These are phyloP conservation scores for Cajanus cajan DNA, from an alignment of 306 rosid genomes.

Conservation along the genomic window DNA sequence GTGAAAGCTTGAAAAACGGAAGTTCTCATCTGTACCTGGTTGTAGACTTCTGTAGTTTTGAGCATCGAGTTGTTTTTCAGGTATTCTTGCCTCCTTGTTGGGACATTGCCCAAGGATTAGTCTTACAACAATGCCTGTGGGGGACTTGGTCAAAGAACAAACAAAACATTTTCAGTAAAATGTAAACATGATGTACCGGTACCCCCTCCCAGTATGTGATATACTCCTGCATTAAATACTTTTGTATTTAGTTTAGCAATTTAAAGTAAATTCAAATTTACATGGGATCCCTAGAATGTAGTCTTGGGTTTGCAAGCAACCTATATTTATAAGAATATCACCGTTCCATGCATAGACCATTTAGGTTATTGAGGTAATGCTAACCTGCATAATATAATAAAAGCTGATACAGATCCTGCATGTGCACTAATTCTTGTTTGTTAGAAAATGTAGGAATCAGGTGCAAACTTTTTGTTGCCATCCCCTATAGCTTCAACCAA, in stretches of 20 bases:
- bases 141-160: background rate
- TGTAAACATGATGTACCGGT: background rate
- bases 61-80: slow-evolving; percentile 95
- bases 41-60: slow-evolving; percentile 90
- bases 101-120: background rate
- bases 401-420: slow-evolving; percentile 19
- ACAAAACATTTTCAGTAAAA: background rate
- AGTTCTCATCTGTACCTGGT: slow-evolving; percentile 75
- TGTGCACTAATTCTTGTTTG: slow-evolving; percentile 28
- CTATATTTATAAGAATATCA: slow-evolving; percentile 12
- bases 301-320: slow-evolving; percentile 2
- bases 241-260: background rate
- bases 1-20: slow-evolving; percentile 71
- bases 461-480: slow-evolving; percentile 90
- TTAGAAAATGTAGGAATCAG: slow-evolving; percentile 81
- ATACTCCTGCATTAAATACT: background rate
- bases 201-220: background rate
- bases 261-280: background rate
- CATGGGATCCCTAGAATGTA: background rate
- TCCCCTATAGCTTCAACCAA: slow-evolving; percentile 91
- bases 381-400: slow-evolving; percentile 6
- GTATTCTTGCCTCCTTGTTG: slow-evolving; percentile 41
- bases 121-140: background rate
- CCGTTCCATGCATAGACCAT: background rate
- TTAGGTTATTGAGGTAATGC: background rate